A percentile compares a stretch with the other conserved stretches of the same genome.
Evolutionary conservation across 352 stramenopile genomes (phyloP).

Genomic region (Pythium rishiriense): DNA sequence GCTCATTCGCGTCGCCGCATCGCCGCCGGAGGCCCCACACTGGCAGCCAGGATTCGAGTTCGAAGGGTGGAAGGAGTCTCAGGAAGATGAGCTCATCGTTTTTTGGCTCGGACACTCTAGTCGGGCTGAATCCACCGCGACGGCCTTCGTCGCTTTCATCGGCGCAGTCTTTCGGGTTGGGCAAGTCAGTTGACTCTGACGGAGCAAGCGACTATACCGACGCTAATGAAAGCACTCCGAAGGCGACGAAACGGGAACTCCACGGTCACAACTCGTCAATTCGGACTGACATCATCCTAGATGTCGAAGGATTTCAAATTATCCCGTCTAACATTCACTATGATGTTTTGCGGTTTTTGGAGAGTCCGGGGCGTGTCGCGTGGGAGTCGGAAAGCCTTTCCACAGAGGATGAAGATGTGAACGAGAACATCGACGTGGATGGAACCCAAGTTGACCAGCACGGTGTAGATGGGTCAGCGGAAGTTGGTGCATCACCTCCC

Average conservation of each 20-base stretch:
- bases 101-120: conserved; percentile 28
- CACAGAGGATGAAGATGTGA: neutral
- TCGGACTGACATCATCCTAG: conserved; percentile 63
- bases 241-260: neutral
- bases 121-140: conserved; percentile 14
- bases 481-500: neutral
- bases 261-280: conserved; percentile 33
- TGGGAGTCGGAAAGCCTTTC: conserved; percentile 17
- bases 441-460: neutral
- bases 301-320: conserved; percentile 74
- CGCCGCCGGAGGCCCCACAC: neutral
- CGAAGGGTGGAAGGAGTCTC: conserved; percentile 7
- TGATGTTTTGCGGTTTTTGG: conserved; percentile 71
- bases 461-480: neutral
- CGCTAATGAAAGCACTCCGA: conserved; percentile 2
- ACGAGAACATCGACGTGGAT: conserved; percentile 4
- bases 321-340: conserved; percentile 86
- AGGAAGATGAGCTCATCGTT: conserved; percentile 29
- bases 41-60: conserved; percentile 16
- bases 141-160: conserved; percentile 17
- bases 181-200: conserved; percentile 18
- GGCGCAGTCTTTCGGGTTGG: conserved; percentile 11
- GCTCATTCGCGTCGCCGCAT: conserved; percentile 26
- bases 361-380: conserved; percentile 25
- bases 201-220: conserved; percentile 12